Conservation (phyloP, 768 basidiomycete genomes). For the Imleria badia region DNA sequence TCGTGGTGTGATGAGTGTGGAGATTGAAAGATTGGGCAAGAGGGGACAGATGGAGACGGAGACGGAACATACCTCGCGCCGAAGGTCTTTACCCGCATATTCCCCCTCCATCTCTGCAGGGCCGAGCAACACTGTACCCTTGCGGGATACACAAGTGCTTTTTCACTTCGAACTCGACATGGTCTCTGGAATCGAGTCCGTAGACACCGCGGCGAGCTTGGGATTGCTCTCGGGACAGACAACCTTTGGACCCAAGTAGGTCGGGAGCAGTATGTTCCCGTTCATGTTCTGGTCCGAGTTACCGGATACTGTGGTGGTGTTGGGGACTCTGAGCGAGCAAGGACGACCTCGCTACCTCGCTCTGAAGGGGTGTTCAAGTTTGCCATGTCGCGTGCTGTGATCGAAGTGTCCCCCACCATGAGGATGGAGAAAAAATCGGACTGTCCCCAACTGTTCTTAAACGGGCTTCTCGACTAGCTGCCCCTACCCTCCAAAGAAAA, state of each 20-base stretch:
- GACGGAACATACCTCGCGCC: no score
- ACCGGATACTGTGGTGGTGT: background rate
- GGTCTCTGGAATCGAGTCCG: background rate
- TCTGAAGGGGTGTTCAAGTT: slow-evolving; percentile 12
- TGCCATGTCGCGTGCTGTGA: slow-evolving; percentile 13
- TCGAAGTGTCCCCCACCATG: slow-evolving; percentile 11
- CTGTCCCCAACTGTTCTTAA: slow-evolving; percentile 13
- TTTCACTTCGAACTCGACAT: no score
- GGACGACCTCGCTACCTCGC: background rate
- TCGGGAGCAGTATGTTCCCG: background rate
- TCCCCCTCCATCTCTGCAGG: no score
- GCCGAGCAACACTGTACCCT: no score
- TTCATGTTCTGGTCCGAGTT: background rate
- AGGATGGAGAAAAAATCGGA: slow-evolving; percentile 1
- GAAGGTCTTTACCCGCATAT: no score
- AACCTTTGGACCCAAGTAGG: background rate
- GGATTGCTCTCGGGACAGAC: background rate
- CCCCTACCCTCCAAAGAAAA: background rate
- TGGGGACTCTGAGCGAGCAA: background rate
- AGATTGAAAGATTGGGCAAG: no score
- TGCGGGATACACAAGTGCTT: no score
- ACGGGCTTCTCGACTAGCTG: background rate
- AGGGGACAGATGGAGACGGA: no score
- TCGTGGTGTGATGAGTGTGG: no score
- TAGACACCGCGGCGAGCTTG: background rate